phyloP scores from a whole-genome alignment of 306 rosid genomes.

The Glycine latifolia region DNA sequence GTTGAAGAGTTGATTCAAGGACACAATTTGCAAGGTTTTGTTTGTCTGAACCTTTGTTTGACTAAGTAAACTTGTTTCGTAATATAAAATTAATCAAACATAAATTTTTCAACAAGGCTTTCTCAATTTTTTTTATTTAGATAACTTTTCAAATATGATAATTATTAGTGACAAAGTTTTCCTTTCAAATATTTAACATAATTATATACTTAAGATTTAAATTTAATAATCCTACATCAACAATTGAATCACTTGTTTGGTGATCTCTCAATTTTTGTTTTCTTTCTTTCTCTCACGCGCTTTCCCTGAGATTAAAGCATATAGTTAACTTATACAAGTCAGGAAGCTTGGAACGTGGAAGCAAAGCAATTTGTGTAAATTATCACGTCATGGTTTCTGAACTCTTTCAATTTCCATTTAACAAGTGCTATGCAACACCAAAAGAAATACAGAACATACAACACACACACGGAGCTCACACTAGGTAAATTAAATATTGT shows the following conservation, averaged over 20 bases:
- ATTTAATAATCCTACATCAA: too few species aligned
- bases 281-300: slow-evolving; percentile 9
- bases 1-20: background rate
- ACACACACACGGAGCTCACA: background rate
- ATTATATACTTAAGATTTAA: too few species aligned
- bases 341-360: slow-evolving; percentile 1
- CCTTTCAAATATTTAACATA: too few species aligned
- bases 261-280: background rate
- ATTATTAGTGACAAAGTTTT: too few species aligned
- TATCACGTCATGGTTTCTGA: slow-evolving; percentile 6
- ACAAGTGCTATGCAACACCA: background rate
- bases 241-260: too few species aligned
- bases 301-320: background rate
- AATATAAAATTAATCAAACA: background rate
- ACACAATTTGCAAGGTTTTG: background rate
- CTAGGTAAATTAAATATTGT: background rate
- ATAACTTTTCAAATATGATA: too few species aligned
- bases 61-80: slow-evolving; percentile 33
- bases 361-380: background rate
- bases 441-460: background rate
- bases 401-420: background rate
- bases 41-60: slow-evolving; percentile 12
- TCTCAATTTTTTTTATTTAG: too few species aligned
- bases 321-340: background rate
- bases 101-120: background rate